phyloP scores from a whole-genome alignment of 225 moss, liverwort and hornwort genomes.

The Takakia lepidozioides region DNA sequence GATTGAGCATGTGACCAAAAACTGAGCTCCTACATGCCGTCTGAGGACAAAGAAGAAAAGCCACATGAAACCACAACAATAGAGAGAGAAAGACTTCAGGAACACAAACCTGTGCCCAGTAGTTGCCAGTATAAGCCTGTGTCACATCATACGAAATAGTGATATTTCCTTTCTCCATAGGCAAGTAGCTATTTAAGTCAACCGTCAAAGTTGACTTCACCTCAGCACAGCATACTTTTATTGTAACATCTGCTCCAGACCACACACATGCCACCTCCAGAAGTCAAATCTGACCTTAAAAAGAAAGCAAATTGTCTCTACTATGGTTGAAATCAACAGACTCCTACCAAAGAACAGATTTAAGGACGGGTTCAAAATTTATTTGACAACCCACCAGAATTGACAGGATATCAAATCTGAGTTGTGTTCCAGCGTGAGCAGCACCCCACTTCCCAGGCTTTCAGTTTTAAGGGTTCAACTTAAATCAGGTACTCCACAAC shows the following conservation, averaged over 20 bases:
- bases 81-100: background rate
- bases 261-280: background rate
- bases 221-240: constrained; percentile 26
- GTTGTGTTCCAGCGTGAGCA: too few relatives aligned
- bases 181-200: background rate
- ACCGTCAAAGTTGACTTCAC: background rate
- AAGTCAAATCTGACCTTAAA: background rate
- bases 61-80: background rate
- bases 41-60: too few relatives aligned
- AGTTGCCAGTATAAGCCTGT: constrained; percentile 5
- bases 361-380: too few relatives aligned
- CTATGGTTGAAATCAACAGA: too few relatives aligned
- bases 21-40: background rate
- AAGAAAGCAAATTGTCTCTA: background rate
- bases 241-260: background rate
- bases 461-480: too few relatives aligned
- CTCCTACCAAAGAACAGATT: too few relatives aligned
- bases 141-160: constrained; percentile 29
- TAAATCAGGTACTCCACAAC: too few relatives aligned
- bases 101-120: constrained; percentile 13
- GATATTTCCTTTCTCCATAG: constrained; percentile 19
- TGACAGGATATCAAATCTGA: background rate
- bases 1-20: background rate
- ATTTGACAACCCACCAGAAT: background rate
- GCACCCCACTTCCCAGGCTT: too few relatives aligned